Base-by-base conservation (phyloP, 202 grass and related monocot genomes). In the Zoysia matrella region DNA sequence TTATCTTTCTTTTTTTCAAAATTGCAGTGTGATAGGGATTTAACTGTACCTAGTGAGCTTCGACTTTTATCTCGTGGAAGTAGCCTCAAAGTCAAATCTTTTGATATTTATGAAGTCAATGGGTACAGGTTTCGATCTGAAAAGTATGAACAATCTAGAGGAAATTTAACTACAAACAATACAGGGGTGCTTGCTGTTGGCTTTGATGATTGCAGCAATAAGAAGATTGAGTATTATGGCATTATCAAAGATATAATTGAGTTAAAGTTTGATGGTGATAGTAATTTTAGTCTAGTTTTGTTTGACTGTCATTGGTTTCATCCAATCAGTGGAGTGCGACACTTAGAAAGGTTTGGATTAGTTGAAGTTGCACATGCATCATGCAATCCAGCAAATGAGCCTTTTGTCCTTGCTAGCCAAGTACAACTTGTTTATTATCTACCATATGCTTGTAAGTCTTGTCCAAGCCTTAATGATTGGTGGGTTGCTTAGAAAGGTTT, bases 351-450 rank as follows among this genome's bases (percentile, higher is more conserved):
- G 6, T 62, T 47, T 76, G 73, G 73, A 49, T 44, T 76, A 49
- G 57, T 76, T 13, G 73, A 76, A 39, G 73, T 76, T 76, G 73
- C 73, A 0, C 73, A 63, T 62, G 74, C 18, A 64, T 63, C 30
- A 36, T 36, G 30, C 30, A 36, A 36, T 36, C 30, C 30, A 36
- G 30, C 30, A 36, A 36, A 36, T 58, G 74, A 76, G 46, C 74
- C 74, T 8, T 76, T 76, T 64, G 58, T 76, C 3, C 16, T 76
- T 15, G 18, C 58, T 5, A 76, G 46, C 18, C 74, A 76, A 76
- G 74, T 77, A 1, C 49, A 18, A 3, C 46, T 51, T 0, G 74
- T 77, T 0, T 77, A 78, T 22, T 78, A 67, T 54, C 12, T 78
- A 11, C 60, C 75, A 3, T 78, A 66, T 67, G 3, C 62, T 16